Evolutionary conservation across 331 rosid genomes (phyloP), one percentile per base, ranked within the genome.

Genomic region (Erythrophleum ivorense): DNA sequence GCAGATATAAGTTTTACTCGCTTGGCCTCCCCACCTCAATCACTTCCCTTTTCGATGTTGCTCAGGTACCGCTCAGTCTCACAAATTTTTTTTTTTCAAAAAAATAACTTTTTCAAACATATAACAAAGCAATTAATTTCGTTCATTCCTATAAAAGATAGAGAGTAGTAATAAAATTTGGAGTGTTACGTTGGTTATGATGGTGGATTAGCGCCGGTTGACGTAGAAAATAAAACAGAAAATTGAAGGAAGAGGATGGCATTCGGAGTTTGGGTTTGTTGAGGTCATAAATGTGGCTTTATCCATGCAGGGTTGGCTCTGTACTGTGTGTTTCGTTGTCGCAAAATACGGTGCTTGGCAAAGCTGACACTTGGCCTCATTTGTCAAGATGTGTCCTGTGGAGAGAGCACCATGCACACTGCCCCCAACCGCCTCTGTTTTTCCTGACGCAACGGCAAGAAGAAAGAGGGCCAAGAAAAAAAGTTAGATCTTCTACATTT

Each of bases 11-110:
- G 54, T 57, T 68, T 78, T 24, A 24, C 87, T 89, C 76, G 66
- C 89, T 83, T 86, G 45, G 66, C 73, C 81, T 50, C 73, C 63
- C 85, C 81, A 76, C 88, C 86, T 85, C 91, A 77, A 75, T 75
- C 76, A 78, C 85, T 64, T 59, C 78, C 81, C 80, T 84, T 89
- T 86, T 81, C 88, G 24, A 59, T 59, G 66, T 59, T 13, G 64
- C 36, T 43, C 46, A 43, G 46, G 46, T 43, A 43, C 46, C 46
- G 2, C 9, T 43, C 46, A 58, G 33, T 24, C 36, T 24, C 60
- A 29, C 24, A 14, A 2, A 9, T 24, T 45, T 46, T 1, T 36
- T 16, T 24, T 19, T 14, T 52, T 16, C 14, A 1, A 2, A 36
- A 36, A 36, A 36, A 36, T 53, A 14, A 53, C 29, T 38, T 18